Conservation (phyloP, 2,329 filamentous ascomycete genomes). For the Parascedosporium putredinis region DNA sequence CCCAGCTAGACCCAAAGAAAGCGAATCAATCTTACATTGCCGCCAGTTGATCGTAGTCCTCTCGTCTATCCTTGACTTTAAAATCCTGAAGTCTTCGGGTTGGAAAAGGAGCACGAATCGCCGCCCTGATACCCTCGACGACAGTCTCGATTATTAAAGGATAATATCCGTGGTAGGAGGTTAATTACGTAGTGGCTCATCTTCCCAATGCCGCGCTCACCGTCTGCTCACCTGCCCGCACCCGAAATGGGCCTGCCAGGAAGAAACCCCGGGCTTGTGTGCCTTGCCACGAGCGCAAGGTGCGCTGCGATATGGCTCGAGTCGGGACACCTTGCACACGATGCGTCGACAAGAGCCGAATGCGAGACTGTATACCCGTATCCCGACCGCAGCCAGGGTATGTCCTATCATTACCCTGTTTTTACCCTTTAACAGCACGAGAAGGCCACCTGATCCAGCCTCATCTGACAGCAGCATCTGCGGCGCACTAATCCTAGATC, state of each 20-base stretch:
- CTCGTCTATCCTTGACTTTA: too few species aligned
- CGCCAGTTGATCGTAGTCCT: too few species aligned
- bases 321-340: conserved; percentile 38
- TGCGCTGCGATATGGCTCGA: conserved; percentile 37
- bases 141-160: too few species aligned
- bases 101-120: too few species aligned
- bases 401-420: background rate
- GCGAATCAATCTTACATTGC: too few species aligned
- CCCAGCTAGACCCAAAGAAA: too few species aligned
- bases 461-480: background rate
- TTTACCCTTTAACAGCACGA: background rate
- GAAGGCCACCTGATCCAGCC: too few species aligned
- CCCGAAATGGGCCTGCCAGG: background rate
- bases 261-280: conserved; percentile 27
- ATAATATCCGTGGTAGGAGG: too few species aligned
- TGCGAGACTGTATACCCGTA: conserved; percentile 29
- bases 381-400: conserved; percentile 12
- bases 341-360: conserved; percentile 29
- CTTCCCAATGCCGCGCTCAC: too few species aligned
- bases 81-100: too few species aligned
- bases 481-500: background rate
- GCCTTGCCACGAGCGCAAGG: conserved; percentile 38
- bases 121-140: too few species aligned
- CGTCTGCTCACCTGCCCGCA: background rate
- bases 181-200: too few species aligned